phyloP scores from a whole-genome alignment of 2,329 filamentous ascomycete genomes.

The Fusarium gaditjirri region DNA sequence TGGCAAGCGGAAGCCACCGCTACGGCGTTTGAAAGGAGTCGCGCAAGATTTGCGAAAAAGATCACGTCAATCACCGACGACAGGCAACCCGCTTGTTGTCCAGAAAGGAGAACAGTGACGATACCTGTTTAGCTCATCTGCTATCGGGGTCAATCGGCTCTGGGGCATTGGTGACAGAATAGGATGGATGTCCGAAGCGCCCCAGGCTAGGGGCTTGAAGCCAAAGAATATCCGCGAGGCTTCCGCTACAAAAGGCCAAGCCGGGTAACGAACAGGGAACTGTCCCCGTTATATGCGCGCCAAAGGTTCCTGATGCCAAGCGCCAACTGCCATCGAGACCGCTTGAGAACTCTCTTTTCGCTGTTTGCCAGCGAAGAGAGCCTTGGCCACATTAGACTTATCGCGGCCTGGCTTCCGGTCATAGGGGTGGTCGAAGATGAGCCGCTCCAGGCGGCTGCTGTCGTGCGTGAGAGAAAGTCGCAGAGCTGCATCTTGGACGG shows the following conservation, averaged over 20 bases:
- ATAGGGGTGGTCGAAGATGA: slow-evolving; percentile 1
- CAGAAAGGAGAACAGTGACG: not conserved
- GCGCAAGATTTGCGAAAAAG: not conserved
- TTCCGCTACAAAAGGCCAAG: slow-evolving; percentile 8
- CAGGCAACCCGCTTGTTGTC: not conserved
- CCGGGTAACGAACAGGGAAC: slow-evolving; percentile 21
- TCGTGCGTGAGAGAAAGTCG: not conserved
- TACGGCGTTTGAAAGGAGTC: slow-evolving; percentile 53
- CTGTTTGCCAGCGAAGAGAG: slow-evolving; percentile 3
- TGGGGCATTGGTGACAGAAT: slow-evolving; percentile 24
- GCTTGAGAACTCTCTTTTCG: slow-evolving; percentile 1
- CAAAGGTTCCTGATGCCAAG: slow-evolving; percentile 32
- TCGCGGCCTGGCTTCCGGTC: not conserved
- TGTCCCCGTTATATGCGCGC: slow-evolving; percentile 17
- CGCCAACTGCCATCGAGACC: slow-evolving; percentile 7
- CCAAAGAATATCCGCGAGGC: slow-evolving; percentile 14
- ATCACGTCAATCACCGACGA: not conserved
- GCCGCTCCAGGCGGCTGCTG: not conserved
- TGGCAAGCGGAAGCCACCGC: slow-evolving; percentile 68
- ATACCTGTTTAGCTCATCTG: not conserved
- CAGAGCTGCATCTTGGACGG: slow-evolving; percentile 9
- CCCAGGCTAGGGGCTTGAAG: slow-evolving; percentile 22
- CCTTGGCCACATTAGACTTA: slow-evolving; percentile 11
- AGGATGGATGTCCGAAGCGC: slow-evolving; percentile 27
- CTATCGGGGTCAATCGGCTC: slow-evolving; percentile 21